Evolutionary conservation across 331 rosid species (phyloP), one percentile per base, ranked within the genome.

Genomic region (Quercus phellos): DNA sequence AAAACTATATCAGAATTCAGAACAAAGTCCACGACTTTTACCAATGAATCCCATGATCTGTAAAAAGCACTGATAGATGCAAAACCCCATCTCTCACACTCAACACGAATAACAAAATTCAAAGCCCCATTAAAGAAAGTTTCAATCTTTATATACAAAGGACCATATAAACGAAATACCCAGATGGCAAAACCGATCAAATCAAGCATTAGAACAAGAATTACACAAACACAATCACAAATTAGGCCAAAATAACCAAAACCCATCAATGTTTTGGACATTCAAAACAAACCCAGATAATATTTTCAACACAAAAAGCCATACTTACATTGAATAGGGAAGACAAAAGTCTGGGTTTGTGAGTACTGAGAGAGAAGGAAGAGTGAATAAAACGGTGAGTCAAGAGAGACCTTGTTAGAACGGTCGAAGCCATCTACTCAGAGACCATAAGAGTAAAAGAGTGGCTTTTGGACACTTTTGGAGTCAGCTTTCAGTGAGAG

Each of bases 341-440:
- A 67, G 90, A 61, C 72, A 84, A 69, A 80, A 84, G 13, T 74
- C 59, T 89, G 55, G 90, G 86, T 54, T 81, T 82, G 17, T 58
- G 90, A 75, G 83, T 43, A 38, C 46, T 38, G 72, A 78, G 70
- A 61, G 85, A 79, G 16, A 56, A 54, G 6, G 91, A 68, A n/a
- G 90, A 42, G 70, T 86, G 87, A 79, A 92, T 50, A 68, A 87
- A 71, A 76, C 94, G 88, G 75, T 77, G 88, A 81, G 81, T 77
- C 56, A 82, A 74, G 1, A 87, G 82, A 75, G 89, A 76, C 92
- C 85, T 86, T 56, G 88, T 53, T 21, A 88, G 72, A 80, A 86
- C 79, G 54, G 94, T 60, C 5, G 96, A 86, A 26, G 92, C 96
- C 96, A 92, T 92, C 79, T 72, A 68, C 55, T 60, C 81, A 74